A percentile compares a stretch with the other conserved stretches of the same genome.
Conservation (phyloP, 495 filamentous ascomycete species). For the Annulohypoxylon moriforme region DNA sequence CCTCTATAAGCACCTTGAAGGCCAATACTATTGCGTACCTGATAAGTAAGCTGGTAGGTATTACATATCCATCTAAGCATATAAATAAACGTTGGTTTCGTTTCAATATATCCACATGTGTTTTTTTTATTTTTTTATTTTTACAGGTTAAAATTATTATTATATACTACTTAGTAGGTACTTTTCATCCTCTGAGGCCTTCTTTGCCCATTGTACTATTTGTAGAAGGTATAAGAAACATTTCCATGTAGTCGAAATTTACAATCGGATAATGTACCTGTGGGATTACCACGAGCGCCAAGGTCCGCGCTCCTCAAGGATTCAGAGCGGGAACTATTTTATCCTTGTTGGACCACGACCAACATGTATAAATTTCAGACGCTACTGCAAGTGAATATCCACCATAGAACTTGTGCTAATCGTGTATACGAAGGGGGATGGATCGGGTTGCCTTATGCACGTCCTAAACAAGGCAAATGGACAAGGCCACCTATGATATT, state of each 20-base stretch:
- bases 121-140: no score
- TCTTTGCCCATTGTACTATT: no score
- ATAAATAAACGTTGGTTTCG: no score
- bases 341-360: conserved; percentile 29
- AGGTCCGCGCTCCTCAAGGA: conserved; percentile 29
- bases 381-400: background rate
- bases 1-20: background rate
- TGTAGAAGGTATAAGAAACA: no score
- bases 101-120: no score
- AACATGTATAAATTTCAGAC: no score
- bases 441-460: conserved; percentile 27
- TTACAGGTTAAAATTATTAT: no score
- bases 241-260: background rate
- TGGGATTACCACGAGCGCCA: conserved; percentile 26
- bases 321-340: conserved; percentile 31
- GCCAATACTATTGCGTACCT: background rate
- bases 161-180: no score
- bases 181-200: no score
- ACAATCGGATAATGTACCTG: conserved; percentile 10
- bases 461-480: conserved; percentile 14
- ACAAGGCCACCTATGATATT: conserved; percentile 39
- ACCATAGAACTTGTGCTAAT: background rate
- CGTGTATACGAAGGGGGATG: conserved; percentile 4
- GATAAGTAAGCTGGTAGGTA: no score
- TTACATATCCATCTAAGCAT: no score